Base-by-base conservation (phyloP, 1,139 yeast genomes). In the Yamadazyma triangularis region DNA sequence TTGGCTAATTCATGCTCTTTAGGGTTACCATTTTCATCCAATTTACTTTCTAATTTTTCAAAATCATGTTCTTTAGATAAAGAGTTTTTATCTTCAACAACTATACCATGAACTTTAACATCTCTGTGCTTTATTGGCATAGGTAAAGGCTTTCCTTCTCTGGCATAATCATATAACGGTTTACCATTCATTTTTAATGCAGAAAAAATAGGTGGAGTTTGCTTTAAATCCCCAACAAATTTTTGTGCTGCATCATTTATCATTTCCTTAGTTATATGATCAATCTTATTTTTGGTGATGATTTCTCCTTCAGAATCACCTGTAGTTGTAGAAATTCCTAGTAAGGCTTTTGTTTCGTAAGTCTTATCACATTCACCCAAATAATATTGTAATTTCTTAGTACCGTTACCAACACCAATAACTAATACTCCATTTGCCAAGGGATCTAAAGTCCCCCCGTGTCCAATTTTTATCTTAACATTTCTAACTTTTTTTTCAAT, bases 361-460 rank as follows among this genome's bases (percentile, higher is more conserved):
- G 79, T 76, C 51, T 91, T 83, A 15, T 68, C 76, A 28, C 89
- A 77, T 15, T 86, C 87, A 24, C 81, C 72, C 25, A 82, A 66
- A 47, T 83, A 88, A 37, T 75, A 67, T 35, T 78, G 81, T 28
- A 93, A 64, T 51, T 74, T 67, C 52, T 89, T 91, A 3, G 99
- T 93, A 2, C 98, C 98, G 2, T 65, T 44, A 8, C 96, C 96
- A 15, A 93, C 75, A 4, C 98, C 99, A 36, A 93, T 71, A 2
- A 93, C 93, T 36, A 91, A 57, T 2, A 91, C 91, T 7, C 99
- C 99, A 19, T 88, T 79, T 0, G 99, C 99, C 34, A 87, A 58
- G 0, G 97, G 97, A 50, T 93, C 99, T 27, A 93, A 65, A 0
- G 99, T 91, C 5, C 99, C 99, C 6, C 98, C 99, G 56, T 93